Conservation (phyloP, 192 early-diverging fungal species). For the Pecoramyces ruminantium region DNA sequence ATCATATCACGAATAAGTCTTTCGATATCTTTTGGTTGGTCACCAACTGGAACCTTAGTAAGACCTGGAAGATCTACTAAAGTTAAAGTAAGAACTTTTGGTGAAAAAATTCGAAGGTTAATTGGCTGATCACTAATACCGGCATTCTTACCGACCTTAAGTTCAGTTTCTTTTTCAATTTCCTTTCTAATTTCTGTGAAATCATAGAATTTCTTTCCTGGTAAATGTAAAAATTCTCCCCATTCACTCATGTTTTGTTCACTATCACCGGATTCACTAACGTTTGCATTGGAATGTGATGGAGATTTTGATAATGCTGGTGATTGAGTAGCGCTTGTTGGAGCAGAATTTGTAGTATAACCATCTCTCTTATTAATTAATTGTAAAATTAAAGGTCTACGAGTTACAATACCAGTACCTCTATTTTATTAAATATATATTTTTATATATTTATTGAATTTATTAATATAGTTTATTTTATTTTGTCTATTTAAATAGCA, state of each 20-base stretch:
- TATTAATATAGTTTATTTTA: too few species aligned
- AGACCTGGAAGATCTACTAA: slow-evolving; percentile 97
- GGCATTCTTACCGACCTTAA: slow-evolving; percentile 19
- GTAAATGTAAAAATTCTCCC: slow-evolving; percentile 98
- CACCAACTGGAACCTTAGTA: slow-evolving; percentile 96
- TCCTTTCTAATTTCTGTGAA: slow-evolving; percentile 97
- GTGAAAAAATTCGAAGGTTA: slow-evolving; percentile 93
- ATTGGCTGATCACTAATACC: slow-evolving; percentile 93
- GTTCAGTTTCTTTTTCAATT: slow-evolving; percentile 82
- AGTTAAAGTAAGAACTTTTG: slow-evolving; percentile 96
- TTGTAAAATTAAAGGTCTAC: slow-evolving; percentile 64
- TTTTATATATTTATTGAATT: neutral
- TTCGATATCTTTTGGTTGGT: slow-evolving; percentile 99
- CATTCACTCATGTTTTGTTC: slow-evolving; percentile 69
- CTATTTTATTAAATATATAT: slow-evolving; percentile 24
- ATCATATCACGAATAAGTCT: slow-evolving; percentile 97
- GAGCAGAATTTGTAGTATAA: neutral
- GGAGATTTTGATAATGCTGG: slow-evolving; percentile 8
- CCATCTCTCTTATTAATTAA: slow-evolving; percentile 37
- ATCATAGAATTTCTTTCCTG: slow-evolving; percentile 87
- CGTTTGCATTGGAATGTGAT: neutral
- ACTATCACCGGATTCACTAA: slow-evolving; percentile 2
- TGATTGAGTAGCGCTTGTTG: slow-evolving; percentile 16
- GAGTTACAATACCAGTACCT: slow-evolving; percentile 71
- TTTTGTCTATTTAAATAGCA: too few species aligned